Base-by-base conservation (phyloP, 2,329 filamentous ascomycete species). In the Ceratocystis papillata region DNA sequence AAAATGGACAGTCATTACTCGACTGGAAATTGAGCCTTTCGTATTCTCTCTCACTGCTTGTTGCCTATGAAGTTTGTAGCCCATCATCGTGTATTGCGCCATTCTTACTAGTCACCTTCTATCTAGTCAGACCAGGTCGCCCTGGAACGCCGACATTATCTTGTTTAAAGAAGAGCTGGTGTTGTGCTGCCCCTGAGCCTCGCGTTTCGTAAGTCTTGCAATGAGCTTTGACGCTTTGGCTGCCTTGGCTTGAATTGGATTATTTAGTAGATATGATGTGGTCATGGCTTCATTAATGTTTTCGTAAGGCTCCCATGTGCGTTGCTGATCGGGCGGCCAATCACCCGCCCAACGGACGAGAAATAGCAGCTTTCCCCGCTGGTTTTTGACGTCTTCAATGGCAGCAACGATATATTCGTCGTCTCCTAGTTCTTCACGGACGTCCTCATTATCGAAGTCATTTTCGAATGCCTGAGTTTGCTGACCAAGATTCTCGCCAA, bases 231-330 rank as follows among this genome's bases (percentile, higher is more conserved):
- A n/a, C 12, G 62, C 62, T 3, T 44, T 50, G 5, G 25, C 50
- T 2, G 62, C 45, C 28, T 55, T 33, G 5, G 57, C 66, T 15
- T 63, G 22, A 25, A 44, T 60, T 15, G 63, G 48, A 33, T 65
- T 15, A 10, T 25, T 55, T 2, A 33, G 25, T 5, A 67, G 59
- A 59, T 65, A 67, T 20, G 44, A 41, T 30, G 17, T 15, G 6
- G 46, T 46, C 59, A 67, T 65, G 17, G 20, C 28, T 25, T 59
- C 41, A 25, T 65, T 65, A 1, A 85, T 77, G 64, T 83, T 82
- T 2, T 76, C 76, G 68, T 79, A 77, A 0, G 81, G 82, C 70
- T 85, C 82, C 82, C 82, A 85, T 0, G 81, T 80, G 0, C 81
- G 80, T 65, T 85, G 83, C 70, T 83, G 77, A 7, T 78, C 79